These are phyloP conservation scores for Dalbergia oliveri DNA, from an alignment of 306 rosid genomes.

Conservation along the genomic window DNA sequence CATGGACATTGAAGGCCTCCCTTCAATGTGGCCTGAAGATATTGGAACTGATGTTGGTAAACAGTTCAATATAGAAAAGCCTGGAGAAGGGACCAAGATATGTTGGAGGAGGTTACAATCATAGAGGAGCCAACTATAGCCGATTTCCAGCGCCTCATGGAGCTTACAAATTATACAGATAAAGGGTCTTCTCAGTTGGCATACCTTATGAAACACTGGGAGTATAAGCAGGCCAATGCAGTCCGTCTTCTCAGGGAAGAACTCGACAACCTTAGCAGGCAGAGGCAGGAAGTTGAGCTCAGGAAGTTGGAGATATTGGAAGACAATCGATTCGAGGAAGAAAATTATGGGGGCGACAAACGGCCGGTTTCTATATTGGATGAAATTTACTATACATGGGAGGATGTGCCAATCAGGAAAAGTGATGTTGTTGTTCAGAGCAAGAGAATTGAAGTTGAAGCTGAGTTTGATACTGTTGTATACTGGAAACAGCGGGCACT, in stretches of 20 bases:
- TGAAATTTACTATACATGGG: conserved; percentile 87
- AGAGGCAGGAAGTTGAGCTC: conserved; percentile 81
- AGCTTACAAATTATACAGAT: conserved; percentile 84
- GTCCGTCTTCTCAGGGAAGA: conserved; percentile 91
- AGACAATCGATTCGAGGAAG: conserved; percentile 81
- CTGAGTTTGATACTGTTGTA: conserved; percentile 76
- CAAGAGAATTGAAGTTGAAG: conserved; percentile 80
- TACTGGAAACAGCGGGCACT: conserved; percentile 84
- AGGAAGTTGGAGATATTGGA: conserved; percentile 86
- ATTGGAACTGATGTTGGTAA: conserved; percentile 77
- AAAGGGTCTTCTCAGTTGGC: conserved; percentile 90
- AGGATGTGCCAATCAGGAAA: conserved; percentile 64
- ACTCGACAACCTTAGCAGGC: conserved; percentile 80
- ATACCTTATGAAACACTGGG: conserved; percentile 84
- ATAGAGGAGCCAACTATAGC: conserved; percentile 82
- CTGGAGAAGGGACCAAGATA: conserved; percentile 84
- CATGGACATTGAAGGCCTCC: conserved; percentile 79
- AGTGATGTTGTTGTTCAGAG: conserved; percentile 69
- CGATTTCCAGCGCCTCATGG: conserved; percentile 84
- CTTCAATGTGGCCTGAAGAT: conserved; percentile 99
- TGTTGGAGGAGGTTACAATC: conserved; percentile 85
- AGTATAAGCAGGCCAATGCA: conserved; percentile 89
- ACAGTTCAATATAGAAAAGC: conserved; percentile 89
- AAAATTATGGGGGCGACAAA: conserved; percentile 72
- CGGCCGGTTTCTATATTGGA: conserved; percentile 91